Base-by-base conservation (phyloP, 208 protist species). In the Trypanosoma congolense region DNA sequence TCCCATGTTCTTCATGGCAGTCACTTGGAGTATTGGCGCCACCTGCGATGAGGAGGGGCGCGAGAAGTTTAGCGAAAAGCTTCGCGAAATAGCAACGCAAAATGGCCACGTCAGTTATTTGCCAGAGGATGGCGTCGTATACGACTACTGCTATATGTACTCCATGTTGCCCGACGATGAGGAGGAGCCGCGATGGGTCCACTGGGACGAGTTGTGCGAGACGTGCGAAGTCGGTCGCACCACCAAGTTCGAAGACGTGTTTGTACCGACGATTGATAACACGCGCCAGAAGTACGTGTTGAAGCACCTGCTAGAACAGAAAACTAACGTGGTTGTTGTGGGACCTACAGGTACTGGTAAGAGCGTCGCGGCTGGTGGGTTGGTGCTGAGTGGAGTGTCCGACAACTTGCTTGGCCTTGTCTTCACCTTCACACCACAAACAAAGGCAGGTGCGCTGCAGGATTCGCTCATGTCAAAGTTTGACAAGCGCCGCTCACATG, bases 21-120 rank as follows among this genome's bases (percentile, higher is more conserved):
- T 99, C 4, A 67, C 98, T 10, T 99, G 97, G 97, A 94, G 86
- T 28, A 70, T 99, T 10, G 97, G 98, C 4, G 93, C 84, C 0
- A 96, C 90, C 0, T 96, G 89, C 67, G 90, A 98, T 68, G 80
- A 87, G 35, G 68, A 43, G 2, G 80, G 93, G 1, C 82, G 97
- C 10, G 75, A 80, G 29, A 38, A 65, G n/a, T 99, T 99, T 70
- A 88, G 90, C 57, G 45, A 69, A 6, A 92, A 70, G 52, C 53
- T 99, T 43, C 70, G 89, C 16, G 40, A 65, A 21, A 44, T 90
- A 44, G 83, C 94, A 1, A 48, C 26, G 22, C 53, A 26, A 18
- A 53, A 83, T 53, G 66, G 52, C 31, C 79, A 93, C 55, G 42
- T 22, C 0, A 30, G 70, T 10, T 73, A 59, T 45, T 54, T 94